phyloP scores from a whole-genome alignment of 257 asterid species.

The Nicotiana tabacum region DNA sequence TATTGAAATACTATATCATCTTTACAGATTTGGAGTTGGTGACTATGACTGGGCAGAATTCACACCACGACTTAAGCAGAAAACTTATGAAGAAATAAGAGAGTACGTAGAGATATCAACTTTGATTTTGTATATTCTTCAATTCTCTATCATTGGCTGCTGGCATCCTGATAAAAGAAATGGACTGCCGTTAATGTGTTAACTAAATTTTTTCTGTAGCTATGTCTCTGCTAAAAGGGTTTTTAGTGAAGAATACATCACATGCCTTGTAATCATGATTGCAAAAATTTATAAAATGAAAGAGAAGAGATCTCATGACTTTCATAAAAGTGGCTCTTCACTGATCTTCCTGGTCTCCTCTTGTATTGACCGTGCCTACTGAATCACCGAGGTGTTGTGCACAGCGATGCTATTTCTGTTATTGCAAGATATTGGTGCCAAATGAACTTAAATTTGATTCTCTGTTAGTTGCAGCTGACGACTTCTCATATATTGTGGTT shows the following conservation, averaged over 20 bases:
- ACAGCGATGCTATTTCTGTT: not conserved
- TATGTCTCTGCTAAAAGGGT: not conserved
- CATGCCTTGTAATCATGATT: not conserved
- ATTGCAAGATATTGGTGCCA: constrained; percentile 1
- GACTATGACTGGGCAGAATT: constrained; percentile 87
- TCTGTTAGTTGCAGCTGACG: not conserved
- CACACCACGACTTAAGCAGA: constrained; percentile 78
- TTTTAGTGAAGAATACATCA: not conserved
- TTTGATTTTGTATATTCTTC: not conserved
- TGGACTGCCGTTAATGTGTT: not conserved
- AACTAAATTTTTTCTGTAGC: not conserved
- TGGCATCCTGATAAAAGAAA: not conserved
- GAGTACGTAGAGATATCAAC: constrained; percentile 49
- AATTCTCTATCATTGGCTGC: not conserved
- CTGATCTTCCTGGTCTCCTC: not conserved
- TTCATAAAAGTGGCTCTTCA: not conserved
- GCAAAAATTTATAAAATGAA: not conserved
- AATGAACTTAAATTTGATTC: not conserved
- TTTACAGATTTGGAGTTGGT: constrained; percentile 76
- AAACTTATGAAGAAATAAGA: constrained; percentile 62
- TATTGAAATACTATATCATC: not conserved
- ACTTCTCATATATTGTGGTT: not conserved
- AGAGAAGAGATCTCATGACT: not conserved
- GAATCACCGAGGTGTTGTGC: not conserved
- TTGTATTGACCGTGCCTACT: not conserved